phyloP scores from a whole-genome alignment of 2,329 filamentous ascomycete genomes.

The Raffaelea albimanens region DNA sequence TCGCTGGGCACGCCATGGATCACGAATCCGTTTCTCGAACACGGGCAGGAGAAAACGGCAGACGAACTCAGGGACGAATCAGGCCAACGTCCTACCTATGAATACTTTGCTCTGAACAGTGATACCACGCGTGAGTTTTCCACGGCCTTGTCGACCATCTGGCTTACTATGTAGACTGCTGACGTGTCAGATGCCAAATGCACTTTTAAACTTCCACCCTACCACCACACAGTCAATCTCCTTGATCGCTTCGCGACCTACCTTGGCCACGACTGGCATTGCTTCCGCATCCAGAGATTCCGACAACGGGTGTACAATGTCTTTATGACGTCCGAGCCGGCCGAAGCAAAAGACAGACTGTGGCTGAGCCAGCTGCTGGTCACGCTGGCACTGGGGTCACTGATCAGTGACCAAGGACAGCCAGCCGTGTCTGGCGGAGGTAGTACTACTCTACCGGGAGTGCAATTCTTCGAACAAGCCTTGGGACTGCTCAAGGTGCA shows the following conservation, averaged over 20 bases:
- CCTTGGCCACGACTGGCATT: constrained; percentile 6
- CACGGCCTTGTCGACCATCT: too few species aligned
- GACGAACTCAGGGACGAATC: neutral
- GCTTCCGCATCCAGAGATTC: constrained; percentile 3
- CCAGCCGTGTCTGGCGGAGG: too few species aligned
- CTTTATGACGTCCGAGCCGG: neutral
- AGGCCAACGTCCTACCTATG: constrained; percentile 1
- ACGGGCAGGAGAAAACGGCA: neutral
- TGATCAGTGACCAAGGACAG: constrained; percentile 3
- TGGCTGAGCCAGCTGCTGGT: constrained; percentile 6
- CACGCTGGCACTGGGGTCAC: constrained; percentile 1
- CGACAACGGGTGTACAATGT: constrained; percentile 1
- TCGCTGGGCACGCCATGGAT: neutral
- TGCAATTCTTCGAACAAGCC: constrained; percentile 4
- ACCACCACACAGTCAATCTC: constrained; percentile 1
- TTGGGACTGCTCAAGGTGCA: constrained; percentile 6
- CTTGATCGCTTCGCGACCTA: constrained; percentile 3
- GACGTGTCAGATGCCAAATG: constrained; percentile 9
- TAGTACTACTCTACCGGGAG: neutral
- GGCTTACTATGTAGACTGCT: too few species aligned
- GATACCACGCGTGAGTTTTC: constrained; percentile 4
- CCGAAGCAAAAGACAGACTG: constrained; percentile 3
- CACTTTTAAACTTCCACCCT: constrained; percentile 5
- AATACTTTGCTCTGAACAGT: constrained; percentile 6
- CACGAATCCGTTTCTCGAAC: neutral